Conservation (phyloP, 1,284 basidiomycete genomes). For the Cryptococcus sp. region DNA sequence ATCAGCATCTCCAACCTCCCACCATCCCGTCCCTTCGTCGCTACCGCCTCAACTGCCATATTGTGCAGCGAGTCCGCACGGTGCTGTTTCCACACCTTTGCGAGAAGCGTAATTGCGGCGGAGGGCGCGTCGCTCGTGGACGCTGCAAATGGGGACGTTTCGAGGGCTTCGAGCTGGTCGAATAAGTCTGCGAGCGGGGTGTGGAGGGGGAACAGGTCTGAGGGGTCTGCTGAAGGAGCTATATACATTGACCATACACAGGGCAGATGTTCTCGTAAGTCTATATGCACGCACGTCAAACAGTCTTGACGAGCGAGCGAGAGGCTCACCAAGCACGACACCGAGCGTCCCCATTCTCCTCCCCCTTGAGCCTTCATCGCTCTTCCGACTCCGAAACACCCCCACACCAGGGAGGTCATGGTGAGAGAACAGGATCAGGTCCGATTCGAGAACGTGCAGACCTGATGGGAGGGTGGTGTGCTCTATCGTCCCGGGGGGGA, state of each 20-base stretch:
- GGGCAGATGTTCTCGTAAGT: background rate
- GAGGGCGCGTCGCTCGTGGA: slow-evolving; percentile 9
- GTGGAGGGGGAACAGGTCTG: slow-evolving; percentile 26
- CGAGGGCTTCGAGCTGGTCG: slow-evolving; percentile 29
- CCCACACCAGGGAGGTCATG: slow-evolving; percentile 27
- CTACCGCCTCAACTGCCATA: background rate
- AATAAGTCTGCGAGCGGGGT: slow-evolving; percentile 26
- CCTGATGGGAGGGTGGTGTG: slow-evolving; percentile 41
- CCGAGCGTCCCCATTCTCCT: slow-evolving; percentile 44
- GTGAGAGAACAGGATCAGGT: slow-evolving; percentile 37
- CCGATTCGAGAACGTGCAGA: slow-evolving; percentile 32
- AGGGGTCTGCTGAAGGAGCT: slow-evolving; percentile 16
- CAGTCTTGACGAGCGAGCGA: no score
- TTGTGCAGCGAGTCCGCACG: slow-evolving; percentile 6
- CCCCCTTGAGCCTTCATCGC: slow-evolving; percentile 27
- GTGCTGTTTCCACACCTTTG: slow-evolving; percentile 12
- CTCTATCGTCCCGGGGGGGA: slow-evolving; percentile 33
- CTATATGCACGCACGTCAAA: no score
- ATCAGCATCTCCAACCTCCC: slow-evolving; percentile 4
- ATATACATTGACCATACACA: background rate
- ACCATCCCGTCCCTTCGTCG: slow-evolving; percentile 1
- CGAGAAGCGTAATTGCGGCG: slow-evolving; percentile 7
- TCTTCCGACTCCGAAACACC: slow-evolving; percentile 31
- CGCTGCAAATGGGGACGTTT: slow-evolving; percentile 14
- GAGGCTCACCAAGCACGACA: slow-evolving; percentile 33